Evolutionary conservation across 495 filamentous ascomycete genomes (phyloP).

Genomic region (Letharia columbiana): DNA sequence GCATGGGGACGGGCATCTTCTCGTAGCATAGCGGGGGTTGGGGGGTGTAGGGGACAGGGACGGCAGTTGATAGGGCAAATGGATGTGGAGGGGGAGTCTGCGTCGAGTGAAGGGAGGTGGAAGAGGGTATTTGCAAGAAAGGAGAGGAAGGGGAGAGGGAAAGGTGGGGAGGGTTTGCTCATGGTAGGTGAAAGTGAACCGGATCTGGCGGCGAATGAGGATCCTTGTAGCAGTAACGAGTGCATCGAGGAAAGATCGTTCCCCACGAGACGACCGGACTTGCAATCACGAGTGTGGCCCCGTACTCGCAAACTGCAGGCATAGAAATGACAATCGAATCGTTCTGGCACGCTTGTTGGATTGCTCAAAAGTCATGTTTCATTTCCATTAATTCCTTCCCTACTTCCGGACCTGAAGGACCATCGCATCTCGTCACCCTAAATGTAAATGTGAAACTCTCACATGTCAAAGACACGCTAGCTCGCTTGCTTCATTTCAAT

Average conservation of each 20-base stretch:
- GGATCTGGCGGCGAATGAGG: background rate
- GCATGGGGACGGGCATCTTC: too few relatives aligned
- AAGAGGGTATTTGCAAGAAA: too few relatives aligned
- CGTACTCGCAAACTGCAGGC: background rate
- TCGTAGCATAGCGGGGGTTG: too few relatives aligned
- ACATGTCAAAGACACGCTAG: constrained; percentile 7
- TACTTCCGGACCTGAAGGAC: constrained; percentile 13
- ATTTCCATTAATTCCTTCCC: constrained; percentile 18
- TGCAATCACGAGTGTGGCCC: background rate
- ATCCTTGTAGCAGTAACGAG: background rate
- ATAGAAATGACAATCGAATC: background rate
- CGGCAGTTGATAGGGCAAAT: too few relatives aligned
- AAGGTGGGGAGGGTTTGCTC: background rate
- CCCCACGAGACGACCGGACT: too few relatives aligned
- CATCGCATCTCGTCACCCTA: constrained; percentile 11
- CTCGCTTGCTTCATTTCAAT: constrained; percentile 8
- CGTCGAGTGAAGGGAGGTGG: too few relatives aligned
- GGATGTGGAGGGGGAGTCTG: too few relatives aligned
- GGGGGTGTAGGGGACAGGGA: too few relatives aligned
- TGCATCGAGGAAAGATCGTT: background rate
- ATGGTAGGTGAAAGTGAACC: background rate
- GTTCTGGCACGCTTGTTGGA: background rate
- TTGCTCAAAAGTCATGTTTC: constrained; percentile 17
- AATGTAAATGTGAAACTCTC: constrained; percentile 7
- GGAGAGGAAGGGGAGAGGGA: background rate